phyloP scores from a whole-genome alignment of 805 yeast species.

The Candida nemodendra region DNA sequence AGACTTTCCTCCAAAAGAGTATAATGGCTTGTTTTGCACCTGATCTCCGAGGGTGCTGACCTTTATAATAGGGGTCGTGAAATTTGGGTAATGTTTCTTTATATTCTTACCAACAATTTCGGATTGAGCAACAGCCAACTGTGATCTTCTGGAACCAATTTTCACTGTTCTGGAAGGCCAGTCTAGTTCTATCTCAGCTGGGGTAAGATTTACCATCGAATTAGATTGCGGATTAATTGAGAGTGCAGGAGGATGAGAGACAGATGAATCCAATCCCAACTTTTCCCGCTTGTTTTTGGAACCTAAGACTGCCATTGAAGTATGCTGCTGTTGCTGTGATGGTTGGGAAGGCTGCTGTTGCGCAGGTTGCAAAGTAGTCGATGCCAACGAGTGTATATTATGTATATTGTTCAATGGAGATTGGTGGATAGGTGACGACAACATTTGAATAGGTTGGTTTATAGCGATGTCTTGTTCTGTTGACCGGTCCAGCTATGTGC shows the following conservation, averaged over 20 bases:
- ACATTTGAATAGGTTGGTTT: conserved; percentile 11
- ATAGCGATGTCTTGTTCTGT: too few species aligned
- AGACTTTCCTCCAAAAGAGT: conserved; percentile 94
- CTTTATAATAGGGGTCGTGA: conserved; percentile 74
- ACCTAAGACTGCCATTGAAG: conserved; percentile 2
- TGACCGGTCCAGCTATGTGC: too few species aligned
- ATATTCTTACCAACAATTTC: conserved; percentile 67
- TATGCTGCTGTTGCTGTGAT: conserved; percentile 1
- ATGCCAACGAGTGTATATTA: conserved; percentile 17
- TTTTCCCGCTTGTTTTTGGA: conserved; percentile 1
- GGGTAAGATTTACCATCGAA: conserved; percentile 9
- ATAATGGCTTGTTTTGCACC: conserved; percentile 78
- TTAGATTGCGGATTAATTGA: conserved; percentile 1
- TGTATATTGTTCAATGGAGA: conserved; percentile 16
- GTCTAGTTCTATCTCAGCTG: conserved; percentile 18
- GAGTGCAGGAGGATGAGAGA: not conserved
- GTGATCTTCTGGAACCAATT: conserved; percentile 89
- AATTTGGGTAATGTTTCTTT: conserved; percentile 54
- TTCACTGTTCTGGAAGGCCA: conserved; percentile 25
- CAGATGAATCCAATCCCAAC: conserved; percentile 1
- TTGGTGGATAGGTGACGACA: conserved; percentile 22
- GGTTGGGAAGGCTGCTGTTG: conserved; percentile 1
- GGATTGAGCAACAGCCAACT: conserved; percentile 83
- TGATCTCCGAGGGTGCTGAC: conserved; percentile 89
- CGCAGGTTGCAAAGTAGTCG: conserved; percentile 5